Conservation (phyloP, 1,139 yeast genomes). For the Lodderomyces pseudojiufengensis region DNA sequence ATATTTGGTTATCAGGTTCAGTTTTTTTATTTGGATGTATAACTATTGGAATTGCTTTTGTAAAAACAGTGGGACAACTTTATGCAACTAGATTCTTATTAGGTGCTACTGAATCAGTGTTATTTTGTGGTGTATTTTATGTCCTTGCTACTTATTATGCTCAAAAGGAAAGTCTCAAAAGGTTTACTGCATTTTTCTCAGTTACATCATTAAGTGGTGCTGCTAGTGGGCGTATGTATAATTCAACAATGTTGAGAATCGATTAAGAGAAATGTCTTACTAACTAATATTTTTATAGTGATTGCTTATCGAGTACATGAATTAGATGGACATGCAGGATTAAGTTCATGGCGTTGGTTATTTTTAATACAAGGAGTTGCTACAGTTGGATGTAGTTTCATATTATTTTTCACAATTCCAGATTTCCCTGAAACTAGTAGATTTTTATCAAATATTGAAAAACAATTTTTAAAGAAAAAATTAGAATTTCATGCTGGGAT, state of each 20-base stretch:
- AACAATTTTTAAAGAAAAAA: constrained; percentile 49
- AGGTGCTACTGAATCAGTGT: constrained; percentile 65
- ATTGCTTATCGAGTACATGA: constrained; percentile 41
- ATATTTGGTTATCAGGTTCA: constrained; percentile 56
- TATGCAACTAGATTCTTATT: constrained; percentile 60
- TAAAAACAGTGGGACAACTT: constrained; percentile 53
- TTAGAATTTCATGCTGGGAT: constrained; percentile 50
- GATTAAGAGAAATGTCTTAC: too few relatives aligned
- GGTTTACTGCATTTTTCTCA: constrained; percentile 64
- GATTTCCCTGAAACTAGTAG: constrained; percentile 50
- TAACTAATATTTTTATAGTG: constrained; percentile 24
- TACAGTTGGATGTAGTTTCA: constrained; percentile 16
- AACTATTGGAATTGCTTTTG: constrained; percentile 65
- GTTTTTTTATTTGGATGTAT: constrained; percentile 61
- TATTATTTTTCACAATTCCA: constrained; percentile 57
- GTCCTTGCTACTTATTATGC: constrained; percentile 56
- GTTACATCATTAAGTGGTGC: constrained; percentile 43
- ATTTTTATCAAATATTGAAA: constrained; percentile 48
- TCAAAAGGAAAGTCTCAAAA: constrained; percentile 60
- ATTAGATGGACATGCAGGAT: constrained; percentile 34
- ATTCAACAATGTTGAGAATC: too few relatives aligned
- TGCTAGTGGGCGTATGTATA: constrained; percentile 14
- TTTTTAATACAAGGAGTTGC: constrained; percentile 70
- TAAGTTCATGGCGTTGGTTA: constrained; percentile 69
- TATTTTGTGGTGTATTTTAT: constrained; percentile 73